These are phyloP conservation scores for Penicillium bovifimosum DNA, from an alignment of 495 filamentous ascomycete genomes.

Conservation along the genomic window DNA sequence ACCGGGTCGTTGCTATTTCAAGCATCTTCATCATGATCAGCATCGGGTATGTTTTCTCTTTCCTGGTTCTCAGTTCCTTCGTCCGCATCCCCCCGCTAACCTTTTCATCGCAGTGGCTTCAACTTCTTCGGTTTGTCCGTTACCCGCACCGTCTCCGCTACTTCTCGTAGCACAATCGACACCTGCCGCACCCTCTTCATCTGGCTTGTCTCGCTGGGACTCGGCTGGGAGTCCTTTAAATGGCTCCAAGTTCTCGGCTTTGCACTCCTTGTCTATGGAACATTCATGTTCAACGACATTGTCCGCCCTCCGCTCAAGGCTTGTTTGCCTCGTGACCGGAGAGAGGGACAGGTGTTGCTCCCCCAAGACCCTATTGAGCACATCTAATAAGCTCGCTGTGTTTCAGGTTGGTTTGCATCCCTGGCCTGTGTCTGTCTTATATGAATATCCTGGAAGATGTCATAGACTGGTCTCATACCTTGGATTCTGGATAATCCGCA, in stretches of 20 bases:
- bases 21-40: slow-evolving; percentile 91
- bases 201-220: slow-evolving; percentile 88
- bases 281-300: slow-evolving; percentile 93
- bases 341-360: slow-evolving; percentile 56
- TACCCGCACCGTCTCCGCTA: slow-evolving; percentile 81
- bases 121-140: slow-evolving; percentile 97
- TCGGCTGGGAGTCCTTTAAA: slow-evolving; percentile 98
- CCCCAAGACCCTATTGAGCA: slow-evolving; percentile 86
- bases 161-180: slow-evolving; percentile 90
- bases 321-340: slow-evolving; percentile 42
- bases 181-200: slow-evolving; percentile 97
- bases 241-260: slow-evolving; percentile 94
- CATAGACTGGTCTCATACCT: background rate
- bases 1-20: slow-evolving; percentile 63
- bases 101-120: slow-evolving; percentile 65
- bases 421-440: background rate
- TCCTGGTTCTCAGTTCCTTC: background rate
- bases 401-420: background rate
- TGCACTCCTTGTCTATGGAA: slow-evolving; percentile 86
- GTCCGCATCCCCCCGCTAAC: background rate
- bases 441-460: background rate
- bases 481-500: background rate
- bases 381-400: slow-evolving; percentile 26
- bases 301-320: slow-evolving; percentile 68
- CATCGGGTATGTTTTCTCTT: slow-evolving; percentile 65